Conservation (phyloP, 2,329 filamentous ascomycete species). For the Pseudocercospora ulei region DNA sequence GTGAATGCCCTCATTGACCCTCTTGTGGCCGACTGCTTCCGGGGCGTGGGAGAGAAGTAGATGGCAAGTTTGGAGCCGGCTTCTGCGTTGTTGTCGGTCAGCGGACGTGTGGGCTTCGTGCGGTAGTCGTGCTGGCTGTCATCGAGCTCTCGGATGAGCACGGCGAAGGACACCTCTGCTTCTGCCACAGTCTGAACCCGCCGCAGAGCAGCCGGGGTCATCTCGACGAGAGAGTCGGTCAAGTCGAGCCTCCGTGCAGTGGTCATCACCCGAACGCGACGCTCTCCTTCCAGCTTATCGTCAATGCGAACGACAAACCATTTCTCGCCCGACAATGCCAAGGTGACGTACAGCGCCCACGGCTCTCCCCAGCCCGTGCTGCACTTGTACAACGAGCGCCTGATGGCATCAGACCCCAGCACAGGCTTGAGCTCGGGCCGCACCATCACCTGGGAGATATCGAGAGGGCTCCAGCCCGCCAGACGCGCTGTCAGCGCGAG, state of each 20-base stretch:
- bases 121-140: constrained; percentile 22
- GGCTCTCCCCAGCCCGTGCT: constrained; percentile 58
- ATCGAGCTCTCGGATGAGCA: constrained; percentile 25
- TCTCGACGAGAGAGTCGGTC: background rate
- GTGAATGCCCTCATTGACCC: constrained; percentile 2
- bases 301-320: constrained; percentile 68
- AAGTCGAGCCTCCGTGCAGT: constrained; percentile 17
- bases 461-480: constrained; percentile 54
- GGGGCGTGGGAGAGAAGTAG: constrained; percentile 8
- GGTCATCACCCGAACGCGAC: constrained; percentile 17
- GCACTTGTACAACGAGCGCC: constrained; percentile 56
- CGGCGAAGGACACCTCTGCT: constrained; percentile 30
- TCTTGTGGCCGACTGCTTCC: constrained; percentile 2
- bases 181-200: constrained; percentile 37
- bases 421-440: constrained; percentile 44
- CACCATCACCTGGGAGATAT: constrained; percentile 14
- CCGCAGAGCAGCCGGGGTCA: constrained; percentile 20
- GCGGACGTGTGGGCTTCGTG: constrained; percentile 16
- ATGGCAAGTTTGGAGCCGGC: constrained; percentile 7
- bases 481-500: constrained; percentile 52
- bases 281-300: constrained; percentile 26
- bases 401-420: constrained; percentile 55
- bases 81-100: constrained; percentile 7
- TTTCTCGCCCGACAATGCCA: constrained; percentile 61
- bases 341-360: constrained; percentile 63